Evolutionary conservation across 2,329 filamentous ascomycete species (phyloP).

Genomic region (Leptographium flavum): DNA sequence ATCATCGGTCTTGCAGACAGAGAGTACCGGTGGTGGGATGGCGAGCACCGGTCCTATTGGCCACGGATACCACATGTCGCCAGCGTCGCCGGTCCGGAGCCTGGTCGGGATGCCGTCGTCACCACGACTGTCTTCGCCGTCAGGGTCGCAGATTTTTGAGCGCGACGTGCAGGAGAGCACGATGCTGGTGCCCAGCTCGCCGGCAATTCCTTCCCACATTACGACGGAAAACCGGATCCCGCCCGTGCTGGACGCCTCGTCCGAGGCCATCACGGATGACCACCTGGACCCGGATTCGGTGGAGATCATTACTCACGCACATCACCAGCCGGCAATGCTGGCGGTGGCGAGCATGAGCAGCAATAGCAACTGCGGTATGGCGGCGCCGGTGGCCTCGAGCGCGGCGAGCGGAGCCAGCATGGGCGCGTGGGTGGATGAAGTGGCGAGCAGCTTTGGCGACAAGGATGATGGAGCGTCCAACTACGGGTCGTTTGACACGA

Average conservation of each 20-base stretch:
- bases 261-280: conserved; percentile 78
- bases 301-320: conserved; percentile 78
- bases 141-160: conserved; percentile 76
- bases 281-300: conserved; percentile 77
- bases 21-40: conserved; percentile 25
- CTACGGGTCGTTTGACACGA: conserved; percentile 63
- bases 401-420: conserved; percentile 2
- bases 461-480: conserved; percentile 50
- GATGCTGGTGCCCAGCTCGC: conserved; percentile 53
- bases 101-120: conserved; percentile 43
- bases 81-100: conserved; percentile 51
- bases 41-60: conserved; percentile 25
- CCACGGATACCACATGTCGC: conserved; percentile 23
- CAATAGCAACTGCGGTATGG: conserved; percentile 18
- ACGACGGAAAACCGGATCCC: conserved; percentile 91
- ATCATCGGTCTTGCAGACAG: conserved; percentile 19
- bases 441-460: conserved; percentile 34
- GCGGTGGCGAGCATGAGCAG: conserved; percentile 41
- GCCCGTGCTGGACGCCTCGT: conserved; percentile 78
- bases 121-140: conserved; percentile 63
- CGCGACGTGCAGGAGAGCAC: conserved; percentile 70
- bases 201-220: conserved; percentile 86
- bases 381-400: conserved; percentile 10
- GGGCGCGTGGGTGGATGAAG: conserved; percentile 42
- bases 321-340: conserved; percentile 65